Evolutionary conservation across 75 land plant genomes (phyloP).

Genomic region (Ceratopteris richardii): DNA sequence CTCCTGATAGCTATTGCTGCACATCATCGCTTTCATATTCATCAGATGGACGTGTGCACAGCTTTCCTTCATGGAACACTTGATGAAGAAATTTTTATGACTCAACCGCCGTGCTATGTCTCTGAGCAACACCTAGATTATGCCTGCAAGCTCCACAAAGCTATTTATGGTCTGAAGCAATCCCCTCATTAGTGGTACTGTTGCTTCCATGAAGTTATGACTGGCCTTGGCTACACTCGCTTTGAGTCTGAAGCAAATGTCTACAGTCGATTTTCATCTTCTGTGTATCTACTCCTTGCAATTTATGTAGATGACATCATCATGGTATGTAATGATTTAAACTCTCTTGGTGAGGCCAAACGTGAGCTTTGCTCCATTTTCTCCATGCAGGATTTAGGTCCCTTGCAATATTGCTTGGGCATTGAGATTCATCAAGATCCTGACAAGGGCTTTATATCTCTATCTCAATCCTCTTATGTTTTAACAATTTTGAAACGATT

Average conservation of each 20-base stretch:
- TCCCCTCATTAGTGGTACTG: conserved; percentile 14
- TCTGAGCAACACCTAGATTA: neutral
- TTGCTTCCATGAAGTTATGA: conserved; percentile 7
- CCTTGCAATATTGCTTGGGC: too few species aligned
- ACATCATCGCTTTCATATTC: neutral
- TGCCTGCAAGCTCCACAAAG: conserved; percentile 8
- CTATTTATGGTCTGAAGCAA: conserved; percentile 20
- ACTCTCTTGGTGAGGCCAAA: neutral
- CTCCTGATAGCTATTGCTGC: conserved; percentile 3
- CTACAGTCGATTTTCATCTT: neutral
- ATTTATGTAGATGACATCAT: conserved; percentile 6
- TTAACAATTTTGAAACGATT: too few species aligned
- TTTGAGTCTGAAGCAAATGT: neutral
- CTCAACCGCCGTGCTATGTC: conserved; percentile 11
- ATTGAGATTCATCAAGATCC: too few species aligned
- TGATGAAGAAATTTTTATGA: conserved; percentile 14
- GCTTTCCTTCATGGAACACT: conserved; percentile 16
- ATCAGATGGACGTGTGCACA: conserved; percentile 27
- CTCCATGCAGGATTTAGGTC: too few species aligned
- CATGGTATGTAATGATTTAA: neutral
- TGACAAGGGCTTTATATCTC: neutral
- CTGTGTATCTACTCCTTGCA: neutral
- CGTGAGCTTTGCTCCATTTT: too few species aligned
- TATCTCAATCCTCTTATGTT: neutral
- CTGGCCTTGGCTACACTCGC: neutral